Evolutionary conservation across 2,329 filamentous ascomycete species (phyloP).

Genomic region (Fusarium sp.): DNA sequence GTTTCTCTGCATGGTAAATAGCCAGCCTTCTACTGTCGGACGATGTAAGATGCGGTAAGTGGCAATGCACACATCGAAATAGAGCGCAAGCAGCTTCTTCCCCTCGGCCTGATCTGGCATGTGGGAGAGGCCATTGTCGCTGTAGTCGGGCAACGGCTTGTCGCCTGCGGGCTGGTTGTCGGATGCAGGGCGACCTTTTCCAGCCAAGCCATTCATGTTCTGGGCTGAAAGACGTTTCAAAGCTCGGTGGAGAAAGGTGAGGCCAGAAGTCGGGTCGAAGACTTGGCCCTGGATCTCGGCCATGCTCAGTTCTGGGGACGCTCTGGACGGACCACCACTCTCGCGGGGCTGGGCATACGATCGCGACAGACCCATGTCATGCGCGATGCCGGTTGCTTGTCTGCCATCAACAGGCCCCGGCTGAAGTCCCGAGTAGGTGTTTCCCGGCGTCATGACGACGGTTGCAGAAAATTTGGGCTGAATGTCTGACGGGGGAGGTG

Average conservation of each 20-base stretch:
- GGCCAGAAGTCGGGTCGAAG: constrained; percentile 66
- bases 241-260: constrained; percentile 68
- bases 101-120: constrained; percentile 57
- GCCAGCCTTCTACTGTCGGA: constrained; percentile 66
- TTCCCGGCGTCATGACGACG: neutral
- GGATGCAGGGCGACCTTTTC: constrained; percentile 35
- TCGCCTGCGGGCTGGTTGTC: constrained; percentile 66
- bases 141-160: constrained; percentile 59
- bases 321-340: constrained; percentile 47
- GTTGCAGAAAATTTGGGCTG: neutral
- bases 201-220: constrained; percentile 50
- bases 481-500: neutral
- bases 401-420: neutral
- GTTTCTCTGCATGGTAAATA: constrained; percentile 58
- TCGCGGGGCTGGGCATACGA: neutral
- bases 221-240: constrained; percentile 66
- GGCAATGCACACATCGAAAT: constrained; percentile 74
- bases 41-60: constrained; percentile 73
- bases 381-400: neutral
- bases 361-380: neutral
- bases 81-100: constrained; percentile 61
- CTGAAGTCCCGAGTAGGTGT: neutral
- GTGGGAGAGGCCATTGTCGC: constrained; percentile 52
- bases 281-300: constrained; percentile 69
- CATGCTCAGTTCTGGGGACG: constrained; percentile 62